A percentile compares a stretch with the other conserved stretches of the same genome.
Evolutionary conservation across 345 rosid species (phyloP).

Genomic region (Combretum micranthum): DNA sequence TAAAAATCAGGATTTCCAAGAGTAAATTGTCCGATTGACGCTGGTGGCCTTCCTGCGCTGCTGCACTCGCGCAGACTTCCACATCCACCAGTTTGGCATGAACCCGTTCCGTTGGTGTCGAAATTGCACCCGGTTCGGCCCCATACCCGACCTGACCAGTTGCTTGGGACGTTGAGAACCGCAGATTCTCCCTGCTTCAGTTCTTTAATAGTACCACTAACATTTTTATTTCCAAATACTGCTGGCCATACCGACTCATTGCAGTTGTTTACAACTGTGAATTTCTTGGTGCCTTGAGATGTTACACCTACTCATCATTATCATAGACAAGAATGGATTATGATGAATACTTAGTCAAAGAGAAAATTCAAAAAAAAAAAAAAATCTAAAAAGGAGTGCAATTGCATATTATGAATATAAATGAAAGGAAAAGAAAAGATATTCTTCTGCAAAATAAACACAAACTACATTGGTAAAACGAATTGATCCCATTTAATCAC

Average conservation of each 20-base stretch:
- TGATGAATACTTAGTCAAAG: background rate
- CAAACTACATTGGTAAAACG: too few relatives aligned
- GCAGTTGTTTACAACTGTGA: conserved; percentile 49
- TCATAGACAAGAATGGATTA: conserved; percentile 6
- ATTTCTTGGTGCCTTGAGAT: conserved; percentile 23
- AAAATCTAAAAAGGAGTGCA: background rate
- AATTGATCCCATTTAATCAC: too few relatives aligned
- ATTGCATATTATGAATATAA: too few relatives aligned
- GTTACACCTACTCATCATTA: conserved; percentile 6
- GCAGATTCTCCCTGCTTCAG: conserved; percentile 36
- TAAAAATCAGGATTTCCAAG: conserved; percentile 27
- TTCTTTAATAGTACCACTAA: conserved; percentile 23
- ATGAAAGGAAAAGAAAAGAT: too few relatives aligned
- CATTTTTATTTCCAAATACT: conserved; percentile 18
- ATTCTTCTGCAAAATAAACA: too few relatives aligned
- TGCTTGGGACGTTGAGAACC: conserved; percentile 19
- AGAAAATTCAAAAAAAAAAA: background rate
- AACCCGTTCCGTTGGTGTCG: conserved; percentile 22
- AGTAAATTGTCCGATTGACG: conserved; percentile 49
- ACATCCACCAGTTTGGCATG: conserved; percentile 52
- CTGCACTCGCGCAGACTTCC: conserved; percentile 42
- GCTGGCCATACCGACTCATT: conserved; percentile 67
- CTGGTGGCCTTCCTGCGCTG: conserved; percentile 37
- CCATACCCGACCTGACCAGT: conserved; percentile 66
- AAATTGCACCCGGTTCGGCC: conserved; percentile 52